A percentile compares a stretch with the other conserved stretches of the same genome.
These are phyloP conservation scores for Leptographium radiaticola DNA, from an alignment of 2,329 filamentous ascomycete genomes.

Conservation along the genomic window DNA sequence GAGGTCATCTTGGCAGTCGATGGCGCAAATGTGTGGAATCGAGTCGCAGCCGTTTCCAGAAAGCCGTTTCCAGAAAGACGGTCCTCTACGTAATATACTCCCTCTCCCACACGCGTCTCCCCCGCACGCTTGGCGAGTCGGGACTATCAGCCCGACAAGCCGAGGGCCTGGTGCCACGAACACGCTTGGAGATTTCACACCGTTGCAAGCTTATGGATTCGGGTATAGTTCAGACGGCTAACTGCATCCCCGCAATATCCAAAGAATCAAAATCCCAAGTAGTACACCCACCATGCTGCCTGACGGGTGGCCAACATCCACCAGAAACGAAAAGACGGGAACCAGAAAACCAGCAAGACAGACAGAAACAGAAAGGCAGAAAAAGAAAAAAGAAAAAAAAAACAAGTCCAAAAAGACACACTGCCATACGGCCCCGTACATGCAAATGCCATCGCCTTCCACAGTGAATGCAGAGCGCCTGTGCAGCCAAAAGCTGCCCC, in stretches of 20 bases:
- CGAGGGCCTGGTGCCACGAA: not conserved
- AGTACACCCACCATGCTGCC: constrained; percentile 1
- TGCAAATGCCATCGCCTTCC: not conserved
- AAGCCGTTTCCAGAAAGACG: too few relatives aligned
- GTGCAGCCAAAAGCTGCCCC: too few relatives aligned
- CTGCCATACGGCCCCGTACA: not conserved
- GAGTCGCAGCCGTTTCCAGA: too few relatives aligned
- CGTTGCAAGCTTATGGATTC: not conserved
- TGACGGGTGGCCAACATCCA: not conserved
- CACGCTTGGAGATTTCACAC: too few relatives aligned
- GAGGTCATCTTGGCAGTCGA: too few relatives aligned
- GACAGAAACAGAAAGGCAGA: not conserved
- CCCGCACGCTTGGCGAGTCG: not conserved
- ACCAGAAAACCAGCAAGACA: not conserved
- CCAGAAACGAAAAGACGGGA: not conserved
- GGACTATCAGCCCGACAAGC: not conserved
- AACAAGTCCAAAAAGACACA: not conserved
- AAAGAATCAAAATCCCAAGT: not conserved
- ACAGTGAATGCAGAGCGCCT: too few relatives aligned
- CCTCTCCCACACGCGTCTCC: not conserved
- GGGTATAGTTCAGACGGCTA: not conserved
- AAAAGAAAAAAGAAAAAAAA: not conserved
- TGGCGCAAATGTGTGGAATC: too few relatives aligned
- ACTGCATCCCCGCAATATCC: not conserved
- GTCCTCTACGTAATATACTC: not conserved